A percentile compares a stretch with the other conserved stretches of the same genome.
phyloP scores from a whole-genome alignment of 106 monocot species.

The Apostasia shenzhenica region DNA sequence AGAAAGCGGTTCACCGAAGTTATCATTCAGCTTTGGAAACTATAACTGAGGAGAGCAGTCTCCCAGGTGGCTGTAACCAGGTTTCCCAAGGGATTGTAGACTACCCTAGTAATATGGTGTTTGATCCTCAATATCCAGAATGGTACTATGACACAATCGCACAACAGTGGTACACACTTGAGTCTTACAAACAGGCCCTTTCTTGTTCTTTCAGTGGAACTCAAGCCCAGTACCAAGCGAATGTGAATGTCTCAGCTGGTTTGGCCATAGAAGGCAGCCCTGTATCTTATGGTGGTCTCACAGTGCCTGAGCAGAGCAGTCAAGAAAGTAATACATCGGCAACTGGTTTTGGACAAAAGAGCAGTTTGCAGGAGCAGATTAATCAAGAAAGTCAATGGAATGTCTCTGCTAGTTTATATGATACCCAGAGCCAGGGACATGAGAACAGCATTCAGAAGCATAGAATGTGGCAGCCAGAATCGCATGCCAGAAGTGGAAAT shows the following conservation, averaged over 20 bases:
- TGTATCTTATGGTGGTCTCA: constrained; percentile 3
- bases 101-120: constrained; percentile 92
- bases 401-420: constrained; percentile 15
- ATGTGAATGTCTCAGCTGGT: constrained; percentile 19
- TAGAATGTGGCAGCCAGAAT: constrained; percentile 32
- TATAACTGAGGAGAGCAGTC: constrained; percentile 35
- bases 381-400: constrained; percentile 19
- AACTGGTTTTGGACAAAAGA: constrained; percentile 12
- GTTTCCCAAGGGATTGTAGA: constrained; percentile 28
- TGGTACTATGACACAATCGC: constrained; percentile 95
- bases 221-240: constrained; percentile 16
- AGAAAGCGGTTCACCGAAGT: constrained; percentile 35
- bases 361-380: neutral
- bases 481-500: constrained; percentile 12
- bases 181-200: constrained; percentile 53
- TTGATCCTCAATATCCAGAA: constrained; percentile 88
- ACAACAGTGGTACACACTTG: constrained; percentile 71
- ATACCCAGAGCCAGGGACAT: constrained; percentile 20
- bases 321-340: neutral
- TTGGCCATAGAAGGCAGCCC: constrained; percentile 8
- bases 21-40: constrained; percentile 38
- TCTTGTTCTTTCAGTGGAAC: constrained; percentile 11
- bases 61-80: constrained; percentile 24
- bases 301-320: constrained; percentile 13
- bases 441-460: neutral